These are phyloP conservation scores for Cercospora zeae-maydis DNA, from an alignment of 2,329 filamentous ascomycete species.

Conservation along the genomic window DNA sequence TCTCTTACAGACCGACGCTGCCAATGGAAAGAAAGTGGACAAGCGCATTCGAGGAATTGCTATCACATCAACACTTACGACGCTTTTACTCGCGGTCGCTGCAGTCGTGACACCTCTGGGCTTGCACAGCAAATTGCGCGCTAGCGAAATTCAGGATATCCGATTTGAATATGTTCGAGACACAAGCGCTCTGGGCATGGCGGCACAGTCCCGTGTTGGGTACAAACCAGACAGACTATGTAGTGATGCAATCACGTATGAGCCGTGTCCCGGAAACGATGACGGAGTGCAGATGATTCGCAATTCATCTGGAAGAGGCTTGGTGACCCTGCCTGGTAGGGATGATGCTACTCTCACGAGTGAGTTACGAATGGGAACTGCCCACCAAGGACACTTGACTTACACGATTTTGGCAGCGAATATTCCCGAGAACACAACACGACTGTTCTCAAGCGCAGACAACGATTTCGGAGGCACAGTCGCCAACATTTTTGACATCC, in stretches of 20 bases:
- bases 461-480: neutral
- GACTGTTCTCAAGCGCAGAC: neutral
- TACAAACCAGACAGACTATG: slow-evolving; percentile 6
- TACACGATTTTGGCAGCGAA: neutral
- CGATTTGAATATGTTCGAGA: slow-evolving; percentile 6
- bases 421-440: slow-evolving; percentile 9
- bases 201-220: slow-evolving; percentile 1
- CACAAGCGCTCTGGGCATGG: slow-evolving; percentile 4
- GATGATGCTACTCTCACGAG: neutral
- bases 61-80: neutral
- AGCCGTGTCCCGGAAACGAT: slow-evolving; percentile 11
- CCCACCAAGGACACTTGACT: neutral
- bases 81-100: slow-evolving; percentile 7
- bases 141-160: neutral
- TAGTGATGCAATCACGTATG: neutral
- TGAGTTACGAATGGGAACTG: neutral
- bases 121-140: neutral
- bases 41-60: slow-evolving; percentile 5
- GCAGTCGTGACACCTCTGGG: slow-evolving; percentile 11
- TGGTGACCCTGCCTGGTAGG: neutral
- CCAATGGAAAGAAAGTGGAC: slow-evolving; percentile 6
- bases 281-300: neutral
- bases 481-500: slow-evolving; percentile 8
- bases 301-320: neutral
- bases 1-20: slow-evolving; percentile 9